These are phyloP conservation scores for Ceratopteris richardii DNA, from an alignment of 75 land plant genomes.

Conservation along the genomic window DNA sequence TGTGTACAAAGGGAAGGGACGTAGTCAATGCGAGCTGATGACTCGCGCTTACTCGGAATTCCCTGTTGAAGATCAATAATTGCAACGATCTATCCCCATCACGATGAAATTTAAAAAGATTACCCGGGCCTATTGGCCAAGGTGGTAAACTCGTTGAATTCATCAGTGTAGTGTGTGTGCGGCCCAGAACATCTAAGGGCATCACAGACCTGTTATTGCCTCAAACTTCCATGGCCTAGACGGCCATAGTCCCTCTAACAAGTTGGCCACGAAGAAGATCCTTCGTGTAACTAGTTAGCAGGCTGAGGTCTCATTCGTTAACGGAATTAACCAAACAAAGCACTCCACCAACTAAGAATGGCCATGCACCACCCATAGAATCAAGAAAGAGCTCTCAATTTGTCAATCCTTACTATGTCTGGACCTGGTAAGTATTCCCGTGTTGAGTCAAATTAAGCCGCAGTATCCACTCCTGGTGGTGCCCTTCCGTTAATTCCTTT, in stretches of 20 bases:
- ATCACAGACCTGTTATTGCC: slow-evolving; percentile 71
- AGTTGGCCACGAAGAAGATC: slow-evolving; percentile 26
- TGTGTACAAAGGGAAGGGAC: slow-evolving; percentile 22
- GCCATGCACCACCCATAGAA: too few relatives aligned
- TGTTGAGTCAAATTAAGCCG: too few relatives aligned
- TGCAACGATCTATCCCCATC: slow-evolving; percentile 39
- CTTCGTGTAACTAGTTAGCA: slow-evolving; percentile 49
- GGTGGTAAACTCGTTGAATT: slow-evolving; percentile 28
- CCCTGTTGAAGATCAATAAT: slow-evolving; percentile 32
- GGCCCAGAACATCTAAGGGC: slow-evolving; percentile 45
- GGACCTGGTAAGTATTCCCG: too few relatives aligned
- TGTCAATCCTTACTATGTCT: too few relatives aligned
- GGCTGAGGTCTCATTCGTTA: slow-evolving; percentile 74
- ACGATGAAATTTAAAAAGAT: slow-evolving; percentile 43
- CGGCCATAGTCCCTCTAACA: slow-evolving; percentile 42
- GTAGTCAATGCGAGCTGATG: slow-evolving; percentile 20
- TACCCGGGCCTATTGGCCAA: slow-evolving; percentile 71
- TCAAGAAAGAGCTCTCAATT: too few relatives aligned
- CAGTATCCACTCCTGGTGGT: too few relatives aligned
- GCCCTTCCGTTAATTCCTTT: too few relatives aligned
- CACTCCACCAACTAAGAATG: too few relatives aligned
- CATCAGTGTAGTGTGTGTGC: slow-evolving; percentile 28
- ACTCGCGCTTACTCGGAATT: slow-evolving; percentile 33
- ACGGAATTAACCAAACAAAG: slow-evolving; percentile 59
- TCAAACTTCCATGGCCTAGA: slow-evolving; percentile 61